Evolutionary conservation across 1,284 basidiomycete genomes (phyloP).

Genomic region (Naganishia liquefaciens): DNA sequence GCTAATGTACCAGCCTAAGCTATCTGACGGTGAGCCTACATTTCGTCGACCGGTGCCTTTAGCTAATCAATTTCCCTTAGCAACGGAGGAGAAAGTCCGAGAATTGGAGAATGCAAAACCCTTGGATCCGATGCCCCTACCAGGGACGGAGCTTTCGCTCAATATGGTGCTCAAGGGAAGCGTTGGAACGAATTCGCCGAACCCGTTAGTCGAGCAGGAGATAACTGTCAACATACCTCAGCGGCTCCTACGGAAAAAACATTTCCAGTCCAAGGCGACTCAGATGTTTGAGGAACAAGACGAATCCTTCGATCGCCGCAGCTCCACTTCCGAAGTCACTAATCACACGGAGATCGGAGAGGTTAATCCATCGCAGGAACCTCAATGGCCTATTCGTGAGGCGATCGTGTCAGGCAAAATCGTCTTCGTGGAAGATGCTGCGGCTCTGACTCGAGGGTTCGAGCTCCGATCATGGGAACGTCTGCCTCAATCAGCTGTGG

Average conservation of each 20-base stretch:
- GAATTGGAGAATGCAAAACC: conserved; percentile 24
- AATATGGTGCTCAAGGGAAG: conserved; percentile 17
- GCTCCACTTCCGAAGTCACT: conserved; percentile 12
- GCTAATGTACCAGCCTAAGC: conserved; percentile 21
- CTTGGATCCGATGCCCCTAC: conserved; percentile 25
- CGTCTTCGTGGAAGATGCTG: conserved; percentile 50
- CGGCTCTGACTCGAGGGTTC: conserved; percentile 43
- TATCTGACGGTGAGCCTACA: conserved; percentile 14
- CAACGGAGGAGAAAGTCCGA: conserved; percentile 19
- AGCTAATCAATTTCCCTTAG: not conserved
- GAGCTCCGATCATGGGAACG: conserved; percentile 51
- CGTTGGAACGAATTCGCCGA: conserved; percentile 11
- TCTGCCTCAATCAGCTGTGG: conserved; percentile 49
- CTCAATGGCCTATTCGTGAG: conserved; percentile 47
- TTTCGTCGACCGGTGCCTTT: not conserved
- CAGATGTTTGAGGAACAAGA: conserved; percentile 5
- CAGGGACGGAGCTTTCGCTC: conserved; percentile 15
- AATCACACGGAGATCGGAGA: not conserved
- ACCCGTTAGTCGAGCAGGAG: conserved; percentile 11
- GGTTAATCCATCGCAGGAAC: not conserved
- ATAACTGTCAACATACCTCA: conserved; percentile 15
- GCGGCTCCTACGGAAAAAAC: conserved; percentile 3
- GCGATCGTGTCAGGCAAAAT: conserved; percentile 41
- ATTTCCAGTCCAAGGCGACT: conserved; percentile 15
- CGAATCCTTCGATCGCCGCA: conserved; percentile 1